A percentile compares a stretch with the other conserved stretches of the same genome.
These are phyloP conservation scores for Phytopythium vexans DNA, from an alignment of 352 stramenopile species.

Conservation along the genomic window DNA sequence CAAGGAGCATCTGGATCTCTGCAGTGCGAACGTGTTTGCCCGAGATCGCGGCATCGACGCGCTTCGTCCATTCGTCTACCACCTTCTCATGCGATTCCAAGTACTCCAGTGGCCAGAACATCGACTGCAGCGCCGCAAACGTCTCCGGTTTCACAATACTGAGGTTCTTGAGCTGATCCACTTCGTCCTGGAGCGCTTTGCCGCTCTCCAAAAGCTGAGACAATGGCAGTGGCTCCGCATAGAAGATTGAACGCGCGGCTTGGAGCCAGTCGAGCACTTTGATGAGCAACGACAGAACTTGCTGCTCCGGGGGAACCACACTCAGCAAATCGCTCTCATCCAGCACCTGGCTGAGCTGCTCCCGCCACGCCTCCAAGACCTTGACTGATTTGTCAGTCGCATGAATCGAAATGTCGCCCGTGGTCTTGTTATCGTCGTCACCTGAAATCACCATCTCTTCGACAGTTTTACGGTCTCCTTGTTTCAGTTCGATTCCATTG, in stretches of 20 bases:
- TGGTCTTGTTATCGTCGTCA: constrained; percentile 19
- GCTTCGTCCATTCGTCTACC: constrained; percentile 57
- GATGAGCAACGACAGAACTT: constrained; percentile 41
- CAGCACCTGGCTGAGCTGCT: constrained; percentile 50
- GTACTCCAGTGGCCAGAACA: constrained; percentile 77
- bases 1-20: constrained; percentile 53
- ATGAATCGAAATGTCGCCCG: constrained; percentile 26
- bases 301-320: constrained; percentile 55
- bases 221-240: constrained; percentile 68
- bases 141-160: constrained; percentile 24
- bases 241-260: constrained; percentile 72
- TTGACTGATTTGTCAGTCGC: constrained; percentile 57
- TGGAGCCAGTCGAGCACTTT: constrained; percentile 78
- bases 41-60: constrained; percentile 53
- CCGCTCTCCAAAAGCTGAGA: constrained; percentile 59
- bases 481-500: constrained; percentile 59
- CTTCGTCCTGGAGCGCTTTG: constrained; percentile 23
- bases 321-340: constrained; percentile 72
- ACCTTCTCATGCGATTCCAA: constrained; percentile 62
- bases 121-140: constrained; percentile 35
- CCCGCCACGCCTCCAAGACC: constrained; percentile 61
- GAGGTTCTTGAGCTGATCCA: constrained; percentile 21
- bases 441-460: constrained; percentile 50
- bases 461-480: constrained; percentile 57
- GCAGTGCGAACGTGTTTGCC: constrained; percentile 56